Conservation (phyloP, 805 yeast species). For the Wickerhamiella parazyma region DNA sequence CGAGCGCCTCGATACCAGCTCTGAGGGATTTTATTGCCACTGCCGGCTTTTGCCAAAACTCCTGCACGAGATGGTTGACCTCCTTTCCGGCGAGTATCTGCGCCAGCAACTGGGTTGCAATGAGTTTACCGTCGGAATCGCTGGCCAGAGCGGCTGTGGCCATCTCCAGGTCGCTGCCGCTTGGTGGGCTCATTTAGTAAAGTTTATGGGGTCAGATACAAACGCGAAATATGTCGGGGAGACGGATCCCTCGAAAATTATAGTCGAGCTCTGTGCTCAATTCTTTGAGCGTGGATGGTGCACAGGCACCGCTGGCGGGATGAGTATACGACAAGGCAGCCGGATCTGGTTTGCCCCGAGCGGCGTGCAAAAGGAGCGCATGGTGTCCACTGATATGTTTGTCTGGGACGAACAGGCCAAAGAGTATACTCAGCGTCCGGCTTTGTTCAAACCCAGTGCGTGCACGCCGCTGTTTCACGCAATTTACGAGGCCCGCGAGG, state of each 20-base stretch:
- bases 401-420: conserved; percentile 46
- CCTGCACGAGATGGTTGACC: background rate
- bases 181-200: background rate
- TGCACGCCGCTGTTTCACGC: conserved; percentile 82
- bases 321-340: conserved; percentile 51
- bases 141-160: background rate
- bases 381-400: conserved; percentile 70
- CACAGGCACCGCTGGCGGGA: conserved; percentile 94
- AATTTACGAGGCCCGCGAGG: conserved; percentile 50
- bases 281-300: conserved; percentile 82
- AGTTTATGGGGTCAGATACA: conserved; percentile 22
- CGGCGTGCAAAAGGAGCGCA: conserved; percentile 89
- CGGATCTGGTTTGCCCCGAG: conserved; percentile 74
- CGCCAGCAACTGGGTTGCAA: background rate
- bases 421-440: conserved; percentile 47
- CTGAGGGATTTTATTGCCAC: conserved; percentile 4
- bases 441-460: conserved; percentile 69
- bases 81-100: background rate
- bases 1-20: background rate
- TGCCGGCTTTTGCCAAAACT: background rate
- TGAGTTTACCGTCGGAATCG: background rate
- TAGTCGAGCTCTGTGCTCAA: conserved; percentile 64
- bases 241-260: conserved; percentile 68
- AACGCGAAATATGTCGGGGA: conserved; percentile 30
- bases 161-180: background rate